Conservation (phyloP, 2,329 filamentous ascomycete genomes). For the Cladophialophora bantiana region DNA sequence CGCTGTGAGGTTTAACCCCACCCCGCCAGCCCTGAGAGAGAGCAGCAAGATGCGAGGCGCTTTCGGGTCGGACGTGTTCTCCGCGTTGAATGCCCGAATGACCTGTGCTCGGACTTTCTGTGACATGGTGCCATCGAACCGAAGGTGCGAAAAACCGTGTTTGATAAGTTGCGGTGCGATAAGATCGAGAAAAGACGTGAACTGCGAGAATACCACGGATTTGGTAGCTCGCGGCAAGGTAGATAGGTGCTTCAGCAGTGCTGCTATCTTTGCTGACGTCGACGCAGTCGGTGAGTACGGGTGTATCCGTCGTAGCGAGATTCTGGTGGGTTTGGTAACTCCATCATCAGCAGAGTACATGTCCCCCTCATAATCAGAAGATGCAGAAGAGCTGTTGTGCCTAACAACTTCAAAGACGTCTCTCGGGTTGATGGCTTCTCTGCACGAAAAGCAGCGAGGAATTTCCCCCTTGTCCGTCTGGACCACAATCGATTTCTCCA, state of each 20-base stretch:
- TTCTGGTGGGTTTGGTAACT: slow-evolving; percentile 52
- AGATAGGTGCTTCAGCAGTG: slow-evolving; percentile 77
- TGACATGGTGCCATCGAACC: slow-evolving; percentile 87
- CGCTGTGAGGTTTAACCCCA: slow-evolving; percentile 89
- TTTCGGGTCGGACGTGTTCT: slow-evolving; percentile 39
- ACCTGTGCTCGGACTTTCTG: slow-evolving; percentile 85
- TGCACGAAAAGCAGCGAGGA: slow-evolving; percentile 89
- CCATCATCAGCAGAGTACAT: slow-evolving; percentile 49
- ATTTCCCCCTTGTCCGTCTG: slow-evolving; percentile 77
- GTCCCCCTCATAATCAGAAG: slow-evolving; percentile 52
- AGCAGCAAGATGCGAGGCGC: slow-evolving; percentile 72
- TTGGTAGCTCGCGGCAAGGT: slow-evolving; percentile 75
- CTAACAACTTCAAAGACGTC: slow-evolving; percentile 93
- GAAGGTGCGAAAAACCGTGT: slow-evolving; percentile 78
- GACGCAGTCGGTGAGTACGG: slow-evolving; percentile 65
- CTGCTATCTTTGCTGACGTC: slow-evolving; percentile 82
- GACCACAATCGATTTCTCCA: slow-evolving; percentile 89
- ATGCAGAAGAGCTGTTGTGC: slow-evolving; percentile 53
- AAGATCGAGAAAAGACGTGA: slow-evolving; percentile 92
- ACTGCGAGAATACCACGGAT: slow-evolving; percentile 94
- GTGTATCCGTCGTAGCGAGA: slow-evolving; percentile 67
- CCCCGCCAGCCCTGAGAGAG: slow-evolving; percentile 86
- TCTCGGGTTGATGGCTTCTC: slow-evolving; percentile 77
- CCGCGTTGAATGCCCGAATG: slow-evolving; percentile 71
- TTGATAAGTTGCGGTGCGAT: slow-evolving; percentile 80